Evolutionary conservation across 768 basidiomycete species (phyloP).

Genomic region (Suillus weaverae): DNA sequence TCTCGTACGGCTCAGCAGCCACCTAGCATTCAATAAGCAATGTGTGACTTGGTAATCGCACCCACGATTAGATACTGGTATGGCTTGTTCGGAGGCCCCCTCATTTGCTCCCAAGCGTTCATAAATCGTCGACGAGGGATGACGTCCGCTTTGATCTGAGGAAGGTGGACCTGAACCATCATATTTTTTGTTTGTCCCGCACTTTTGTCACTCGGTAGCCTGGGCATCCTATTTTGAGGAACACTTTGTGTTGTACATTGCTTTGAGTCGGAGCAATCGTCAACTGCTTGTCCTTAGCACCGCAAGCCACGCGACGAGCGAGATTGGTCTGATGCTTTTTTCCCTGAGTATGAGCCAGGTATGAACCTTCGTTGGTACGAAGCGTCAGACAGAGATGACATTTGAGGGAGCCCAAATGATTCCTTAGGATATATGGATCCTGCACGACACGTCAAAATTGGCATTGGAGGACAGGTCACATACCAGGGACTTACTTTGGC

Average conservation of each 20-base stretch:
- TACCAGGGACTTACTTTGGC: constrained; percentile 67
- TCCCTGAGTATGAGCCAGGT: constrained; percentile 97
- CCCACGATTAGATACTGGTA: constrained; percentile 97
- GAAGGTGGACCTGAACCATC: constrained; percentile 96
- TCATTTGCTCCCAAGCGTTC: constrained; percentile 97
- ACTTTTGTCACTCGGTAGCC: constrained; percentile 98
- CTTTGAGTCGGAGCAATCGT: constrained; percentile 84
- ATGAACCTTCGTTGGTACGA: constrained; percentile 99
- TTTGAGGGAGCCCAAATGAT: constrained; percentile 97
- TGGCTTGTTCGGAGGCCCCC: constrained; percentile 92
- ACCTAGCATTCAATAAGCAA: constrained; percentile 59
- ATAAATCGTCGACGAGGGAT: constrained; percentile 88
- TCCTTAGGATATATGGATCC: constrained; percentile 99
- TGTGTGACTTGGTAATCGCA: constrained; percentile 18
- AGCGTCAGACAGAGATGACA: constrained; percentile 96
- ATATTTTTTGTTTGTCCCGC: constrained; percentile 88
- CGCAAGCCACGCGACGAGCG: constrained; percentile 93
- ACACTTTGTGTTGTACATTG: constrained; percentile 86
- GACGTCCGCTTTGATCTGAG: constrained; percentile 87
- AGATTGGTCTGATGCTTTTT: constrained; percentile 99
- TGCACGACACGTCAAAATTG: constrained; percentile 29
- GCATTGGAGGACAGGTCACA: background rate
- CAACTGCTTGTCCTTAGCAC: constrained; percentile 90
- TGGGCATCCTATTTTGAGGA: constrained; percentile 95
- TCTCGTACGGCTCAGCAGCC: constrained; percentile 99